Base-by-base conservation (phyloP, 176 grass and related monocot genomes). In the Aegilops sharonensis region DNA sequence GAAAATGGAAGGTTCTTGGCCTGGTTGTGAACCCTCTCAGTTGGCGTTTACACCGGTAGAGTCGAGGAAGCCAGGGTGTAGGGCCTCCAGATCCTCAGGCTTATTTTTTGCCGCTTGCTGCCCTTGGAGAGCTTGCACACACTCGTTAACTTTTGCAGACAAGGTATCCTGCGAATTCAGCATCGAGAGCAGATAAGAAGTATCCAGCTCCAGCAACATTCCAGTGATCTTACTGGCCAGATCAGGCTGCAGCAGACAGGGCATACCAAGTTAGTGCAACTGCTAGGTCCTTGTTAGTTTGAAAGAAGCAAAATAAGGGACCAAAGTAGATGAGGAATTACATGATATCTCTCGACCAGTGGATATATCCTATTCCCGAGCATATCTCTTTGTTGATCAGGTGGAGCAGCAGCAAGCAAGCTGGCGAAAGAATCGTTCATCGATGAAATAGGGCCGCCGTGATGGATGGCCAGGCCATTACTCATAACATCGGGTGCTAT, bases 221-320 rank as follows among this genome's bases (percentile, higher is more conserved):
- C 86, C 91, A 9, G 90, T 98, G 77, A 98, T 98, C 78, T 98
- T 98, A 20, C 68, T 85, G 2, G 87, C 91, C 40, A 87, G 83
- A 4, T 92, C 74, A 87, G 80, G 87, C 95, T 98, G 29, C 39
- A 81, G 82, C 3, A 11, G 14, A 77, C 15, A 81, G 43, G 17
- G 8, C 6, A 68, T 17, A 42, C 5, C 25, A 73, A 27, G 57
- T 86, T 32, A 87, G 21, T 39, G 11, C 14, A 27, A 79, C 13
- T 9, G 4, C 5, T 18, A 11, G 4, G 4, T 27, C 8, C 23
- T 11, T 24, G 64, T 62, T 59, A 21, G 50, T 77, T 30, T 21
- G 3, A 74, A 80, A 62, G 40, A 36, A 50, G 66, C 23, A 15
- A 80, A 67, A 77, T 65, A 62, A 60, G 18, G 18, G 5, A n/a